Conservation (phyloP, 2,329 filamentous ascomycete genomes). For the Arthrobotrys sinensis region DNA sequence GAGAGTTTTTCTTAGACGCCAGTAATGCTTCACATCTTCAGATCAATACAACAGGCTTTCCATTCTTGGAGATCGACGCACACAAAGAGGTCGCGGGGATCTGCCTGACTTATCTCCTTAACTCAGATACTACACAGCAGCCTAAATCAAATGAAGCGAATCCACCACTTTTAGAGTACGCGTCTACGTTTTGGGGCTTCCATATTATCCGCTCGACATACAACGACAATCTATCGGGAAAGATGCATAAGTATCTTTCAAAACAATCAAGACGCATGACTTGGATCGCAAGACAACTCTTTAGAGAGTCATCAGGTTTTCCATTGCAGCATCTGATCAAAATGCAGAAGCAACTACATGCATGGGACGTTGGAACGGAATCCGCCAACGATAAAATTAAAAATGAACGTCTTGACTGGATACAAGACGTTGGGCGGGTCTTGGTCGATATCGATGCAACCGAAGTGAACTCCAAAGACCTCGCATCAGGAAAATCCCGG, state of each 20-base stretch:
- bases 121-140: background rate
- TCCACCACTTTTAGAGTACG: conserved; percentile 27
- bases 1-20: conserved; percentile 40
- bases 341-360: conserved; percentile 43
- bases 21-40: background rate
- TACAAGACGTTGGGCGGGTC: conserved; percentile 32
- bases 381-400: conserved; percentile 2
- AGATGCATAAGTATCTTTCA: conserved; percentile 50
- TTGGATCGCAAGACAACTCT: conserved; percentile 41
- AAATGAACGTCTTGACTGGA: conserved; percentile 49
- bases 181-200: conserved; percentile 40
- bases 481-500: conserved; percentile 2
- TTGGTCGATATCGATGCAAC: conserved; percentile 45
- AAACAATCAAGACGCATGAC: conserved; percentile 28
- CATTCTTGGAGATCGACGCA: conserved; percentile 22
- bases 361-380: conserved; percentile 19
- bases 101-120: conserved; percentile 46
- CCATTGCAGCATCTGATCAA: conserved; percentile 47
- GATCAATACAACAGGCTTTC: conserved; percentile 6
- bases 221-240: conserved; percentile 13
- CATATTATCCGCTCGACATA: conserved; percentile 35
- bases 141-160: background rate
- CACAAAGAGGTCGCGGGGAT: conserved; percentile 29
- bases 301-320: conserved; percentile 46
- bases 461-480: conserved; percentile 2